phyloP scores from a whole-genome alignment of 106 monocot species.

The Apostasia shenzhenica region DNA sequence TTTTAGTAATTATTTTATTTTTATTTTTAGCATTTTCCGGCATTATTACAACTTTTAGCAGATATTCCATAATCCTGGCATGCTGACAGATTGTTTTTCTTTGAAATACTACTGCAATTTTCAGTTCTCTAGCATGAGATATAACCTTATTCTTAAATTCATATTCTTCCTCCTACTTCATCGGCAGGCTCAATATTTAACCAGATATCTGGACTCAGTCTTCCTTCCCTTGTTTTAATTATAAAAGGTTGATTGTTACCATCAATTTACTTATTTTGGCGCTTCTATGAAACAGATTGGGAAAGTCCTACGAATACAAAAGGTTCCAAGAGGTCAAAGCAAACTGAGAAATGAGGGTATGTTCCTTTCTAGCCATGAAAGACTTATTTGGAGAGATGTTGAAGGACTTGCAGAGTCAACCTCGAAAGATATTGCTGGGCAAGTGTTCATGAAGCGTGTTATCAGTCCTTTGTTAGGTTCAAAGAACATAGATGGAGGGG shows the following conservation, averaged over 20 bases:
- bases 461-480: slow-evolving; percentile 52
- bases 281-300: slow-evolving; percentile 36
- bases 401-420: slow-evolving; percentile 34
- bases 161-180: background rate
- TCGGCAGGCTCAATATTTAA: background rate
- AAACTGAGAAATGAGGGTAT: slow-evolving; percentile 1
- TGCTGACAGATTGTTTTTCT: no score
- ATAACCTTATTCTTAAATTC: background rate
- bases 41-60: no score
- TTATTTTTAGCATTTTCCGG: no score
- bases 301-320: slow-evolving; percentile 78
- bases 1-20: no score
- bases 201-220: background rate
- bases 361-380: slow-evolving; percentile 41
- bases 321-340: slow-evolving; percentile 27
- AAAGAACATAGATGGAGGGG: slow-evolving; percentile 57
- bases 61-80: no score
- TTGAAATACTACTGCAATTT: no score
- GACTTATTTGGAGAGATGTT: slow-evolving; percentile 38
- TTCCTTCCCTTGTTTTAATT: background rate
- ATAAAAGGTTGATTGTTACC: background rate
- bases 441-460: slow-evolving; percentile 28
- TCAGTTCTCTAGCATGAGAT: no score
- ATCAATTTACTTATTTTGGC: background rate
- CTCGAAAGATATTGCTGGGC: slow-evolving; percentile 33